A percentile compares a stretch with the other conserved stretches of the same genome.
Conservation (phyloP, 805 yeast species). For the Metschnikowia vanudenii region DNA sequence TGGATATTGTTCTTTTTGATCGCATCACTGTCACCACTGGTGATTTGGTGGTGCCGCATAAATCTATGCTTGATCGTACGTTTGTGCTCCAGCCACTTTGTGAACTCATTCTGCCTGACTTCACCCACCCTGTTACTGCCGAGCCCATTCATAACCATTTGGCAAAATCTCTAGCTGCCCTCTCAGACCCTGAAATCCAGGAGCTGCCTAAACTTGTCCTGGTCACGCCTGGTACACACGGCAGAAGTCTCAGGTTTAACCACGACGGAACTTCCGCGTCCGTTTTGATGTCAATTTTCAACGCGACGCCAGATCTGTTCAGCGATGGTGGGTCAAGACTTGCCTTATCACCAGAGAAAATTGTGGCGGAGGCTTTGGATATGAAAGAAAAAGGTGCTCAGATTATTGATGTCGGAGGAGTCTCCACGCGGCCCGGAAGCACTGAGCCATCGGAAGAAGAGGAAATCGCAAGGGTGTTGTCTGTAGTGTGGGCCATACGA, state of each 20-base stretch:
- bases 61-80: slow-evolving; percentile 81
- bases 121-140: slow-evolving; percentile 80
- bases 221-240: slow-evolving; percentile 43
- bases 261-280: slow-evolving; percentile 51
- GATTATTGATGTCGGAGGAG: slow-evolving; percentile 88
- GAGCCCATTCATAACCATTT: slow-evolving; percentile 74
- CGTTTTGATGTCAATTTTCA: slow-evolving; percentile 80
- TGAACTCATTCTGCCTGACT: slow-evolving; percentile 68
- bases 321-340: slow-evolving; percentile 73
- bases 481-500: slow-evolving; percentile 64
- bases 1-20: slow-evolving; percentile 81
- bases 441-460: slow-evolving; percentile 57
- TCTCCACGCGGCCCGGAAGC: slow-evolving; percentile 88
- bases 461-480: slow-evolving; percentile 70
- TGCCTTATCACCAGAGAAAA: slow-evolving; percentile 33
- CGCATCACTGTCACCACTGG: slow-evolving; percentile 52
- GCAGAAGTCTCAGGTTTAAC: slow-evolving; percentile 38
- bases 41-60: slow-evolving; percentile 78
- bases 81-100: slow-evolving; percentile 89
- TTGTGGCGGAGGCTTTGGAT: slow-evolving; percentile 45
- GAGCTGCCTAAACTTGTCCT: slow-evolving; percentile 51
- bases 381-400: slow-evolving; percentile 63
- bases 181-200: slow-evolving; percentile 44
- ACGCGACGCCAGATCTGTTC: slow-evolving; percentile 92
- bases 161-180: slow-evolving; percentile 41